phyloP scores from a whole-genome alignment of 768 basidiomycete genomes.

The Suillus alpinus region DNA sequence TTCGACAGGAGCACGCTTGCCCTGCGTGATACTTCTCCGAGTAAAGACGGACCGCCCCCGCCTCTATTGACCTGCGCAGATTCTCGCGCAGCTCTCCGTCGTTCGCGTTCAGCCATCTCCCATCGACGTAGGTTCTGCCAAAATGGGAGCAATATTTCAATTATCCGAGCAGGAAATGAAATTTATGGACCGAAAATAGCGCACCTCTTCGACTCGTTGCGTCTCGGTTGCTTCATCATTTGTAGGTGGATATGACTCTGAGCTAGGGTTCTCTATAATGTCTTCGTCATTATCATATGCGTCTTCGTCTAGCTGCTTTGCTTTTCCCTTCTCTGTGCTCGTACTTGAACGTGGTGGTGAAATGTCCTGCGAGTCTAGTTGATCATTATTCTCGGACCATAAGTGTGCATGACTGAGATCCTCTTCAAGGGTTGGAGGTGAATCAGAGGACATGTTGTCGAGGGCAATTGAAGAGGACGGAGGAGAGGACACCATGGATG shows the following conservation, averaged over 20 bases:
- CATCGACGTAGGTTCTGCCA: slow-evolving; percentile 70
- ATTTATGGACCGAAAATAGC: slow-evolving; percentile 12
- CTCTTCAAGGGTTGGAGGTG: slow-evolving; percentile 38
- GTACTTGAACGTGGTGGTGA: slow-evolving; percentile 26
- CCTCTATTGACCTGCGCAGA: slow-evolving; percentile 29
- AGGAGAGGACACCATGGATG: slow-evolving; percentile 1
- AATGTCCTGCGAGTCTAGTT: slow-evolving; percentile 14
- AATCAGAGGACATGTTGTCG: slow-evolving; percentile 21
- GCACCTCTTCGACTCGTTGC: slow-evolving; percentile 69
- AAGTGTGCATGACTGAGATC: slow-evolving; percentile 38
- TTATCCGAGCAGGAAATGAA: slow-evolving; percentile 9
- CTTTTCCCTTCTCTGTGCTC: slow-evolving; percentile 34
- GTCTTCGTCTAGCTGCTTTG: slow-evolving; percentile 19
- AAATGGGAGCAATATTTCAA: slow-evolving; percentile 1
- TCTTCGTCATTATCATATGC: slow-evolving; percentile 25
- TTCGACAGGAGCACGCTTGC: slow-evolving; percentile 58
- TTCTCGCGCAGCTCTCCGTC: slow-evolving; percentile 70
- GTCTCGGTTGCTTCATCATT: slow-evolving; percentile 68
- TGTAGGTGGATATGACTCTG: slow-evolving; percentile 57
- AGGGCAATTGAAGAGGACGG: slow-evolving; percentile 35
- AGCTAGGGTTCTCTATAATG: slow-evolving; percentile 21
- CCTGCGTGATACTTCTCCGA: slow-evolving; percentile 55
- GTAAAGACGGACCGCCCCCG: slow-evolving; percentile 38
- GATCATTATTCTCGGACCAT: slow-evolving; percentile 31
- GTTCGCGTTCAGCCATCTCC: slow-evolving; percentile 75